Base-by-base conservation (phyloP, 208 protist species). In the Tritrichomonas foetus region DNA sequence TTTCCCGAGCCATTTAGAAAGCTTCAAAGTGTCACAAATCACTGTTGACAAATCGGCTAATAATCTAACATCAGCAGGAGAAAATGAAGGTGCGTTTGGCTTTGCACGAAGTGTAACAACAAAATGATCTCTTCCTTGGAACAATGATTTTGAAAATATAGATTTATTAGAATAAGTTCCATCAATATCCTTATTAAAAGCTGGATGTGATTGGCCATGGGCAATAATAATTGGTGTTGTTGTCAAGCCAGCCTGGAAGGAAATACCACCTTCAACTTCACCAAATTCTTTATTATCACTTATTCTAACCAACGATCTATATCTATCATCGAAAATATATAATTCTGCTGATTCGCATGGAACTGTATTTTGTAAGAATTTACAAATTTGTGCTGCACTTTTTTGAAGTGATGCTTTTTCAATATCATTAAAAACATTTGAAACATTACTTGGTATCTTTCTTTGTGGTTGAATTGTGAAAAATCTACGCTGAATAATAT, bases 91-190 rank as follows among this genome's bases (percentile, higher is more conserved):
- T 53, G 44, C 3, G 30, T 53, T 53, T n/a, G 74, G 36, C n/a
- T 84, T 84, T n/a, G 74, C 74, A 33, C 74, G 2, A 22, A 84
- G 41, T 53, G 74, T 84, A 47, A 84, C 36, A 84, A 84, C 74
- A 84, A 39, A 84, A 84, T 84, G 74, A 49, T 33, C 44, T 53
- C 74, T 49, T n/a, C 44, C 44, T 53, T 84, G 44, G 25, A 47
- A 44, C 13, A 53, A 53, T 53, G 74, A 84, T 53, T 44, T 84
- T 9, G n/a, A 47, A 5, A 84, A n/a, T 49, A 84, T 53, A 3
- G 74, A 84, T 53, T 44, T 9, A 53, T 84, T 84, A 8, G 74
- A 11, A n/a, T 47, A 53, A 1, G 3, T 84, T 84, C 41, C 44
- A 44, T 84, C 74, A 3, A 84, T 30, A 33, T 47, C 44, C 22